Evolutionary conservation across 768 basidiomycete genomes (phyloP).

Genomic region (Amanita phalloides): DNA sequence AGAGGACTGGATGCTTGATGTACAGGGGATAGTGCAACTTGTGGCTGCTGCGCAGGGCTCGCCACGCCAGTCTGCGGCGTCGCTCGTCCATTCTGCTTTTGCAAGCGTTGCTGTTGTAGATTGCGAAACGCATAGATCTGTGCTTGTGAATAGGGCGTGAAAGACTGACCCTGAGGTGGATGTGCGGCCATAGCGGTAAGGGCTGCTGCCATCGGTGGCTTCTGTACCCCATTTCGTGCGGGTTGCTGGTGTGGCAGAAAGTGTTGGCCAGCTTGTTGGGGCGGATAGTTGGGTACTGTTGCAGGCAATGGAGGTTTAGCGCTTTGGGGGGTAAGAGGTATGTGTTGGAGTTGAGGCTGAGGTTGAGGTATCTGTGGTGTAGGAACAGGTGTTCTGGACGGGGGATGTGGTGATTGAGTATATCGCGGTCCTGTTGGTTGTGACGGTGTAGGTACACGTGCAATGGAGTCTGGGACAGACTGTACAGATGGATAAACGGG

Average conservation of each 20-base stretch:
- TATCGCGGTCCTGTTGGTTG: not conserved
- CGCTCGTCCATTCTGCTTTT: slow-evolving; percentile 2
- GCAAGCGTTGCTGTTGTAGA: slow-evolving; percentile 2
- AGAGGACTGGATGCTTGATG: slow-evolving; percentile 3
- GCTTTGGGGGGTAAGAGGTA: slow-evolving; percentile 3
- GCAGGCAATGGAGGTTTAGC: slow-evolving; percentile 5
- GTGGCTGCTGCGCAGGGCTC: slow-evolving; percentile 3
- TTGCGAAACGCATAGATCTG: not conserved
- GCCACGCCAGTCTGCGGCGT: slow-evolving; percentile 2
- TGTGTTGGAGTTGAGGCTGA: not conserved
- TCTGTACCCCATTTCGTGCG: slow-evolving; percentile 2
- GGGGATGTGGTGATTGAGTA: slow-evolving; percentile 10
- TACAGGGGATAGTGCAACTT: not conserved
- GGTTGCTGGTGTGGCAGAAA: slow-evolving; percentile 1
- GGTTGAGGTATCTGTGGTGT: slow-evolving; percentile 10
- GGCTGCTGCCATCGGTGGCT: not conserved
- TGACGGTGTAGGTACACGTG: slow-evolving; percentile 3
- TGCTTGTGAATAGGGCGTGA: not conserved
- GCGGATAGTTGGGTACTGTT: slow-evolving; percentile 1
- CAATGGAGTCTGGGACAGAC: not conserved
- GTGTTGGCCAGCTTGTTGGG: slow-evolving; percentile 8
- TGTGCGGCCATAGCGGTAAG: slow-evolving; percentile 1
- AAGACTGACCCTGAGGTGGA: not conserved
- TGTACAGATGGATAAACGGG: not conserved
- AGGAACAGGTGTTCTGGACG: slow-evolving; percentile 14